Base-by-base conservation (phyloP, 805 yeast species). In the Spathaspora boniae region DNA sequence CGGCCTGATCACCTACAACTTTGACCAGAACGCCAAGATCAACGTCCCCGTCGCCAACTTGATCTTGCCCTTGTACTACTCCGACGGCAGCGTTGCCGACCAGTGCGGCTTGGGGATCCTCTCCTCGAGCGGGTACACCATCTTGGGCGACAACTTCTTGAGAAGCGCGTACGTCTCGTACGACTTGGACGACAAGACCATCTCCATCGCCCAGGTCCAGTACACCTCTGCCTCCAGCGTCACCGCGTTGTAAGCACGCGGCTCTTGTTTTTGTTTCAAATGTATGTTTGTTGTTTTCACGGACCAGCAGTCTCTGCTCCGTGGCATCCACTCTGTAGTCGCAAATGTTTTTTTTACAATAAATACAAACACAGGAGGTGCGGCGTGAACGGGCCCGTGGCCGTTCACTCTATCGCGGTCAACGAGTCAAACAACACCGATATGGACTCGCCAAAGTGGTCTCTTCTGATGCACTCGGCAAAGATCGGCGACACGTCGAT, bases 391-490 rank as follows among this genome's bases (percentile, higher is more conserved):
- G n/a, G 25, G 25, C 11, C n/a, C 11, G 4, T 23, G 26, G n/a
- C 26, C 6, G 2, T 14, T 40, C 54, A 66, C 44, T 67, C 72
- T 18, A 65, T 56, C 28, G 77, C 76, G 31, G 89, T 84, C 45
- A 88, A 72, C 33, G 94, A 87, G 60, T 89, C 96, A 58, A 91
- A 89, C 50, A 89, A 68, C 15, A 89, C 95, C 26, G 96, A 86
- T 43, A 91, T 89, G 50, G 94, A 83, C 68, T 91, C 98, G 59
- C 98, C 99, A 52, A 91, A 89, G 61, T 93, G 99, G 58, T 93
- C 96, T 69, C 99, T 84, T 68, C 99, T 82, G 43, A 93, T 91
- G 63, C 98, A 93, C 69, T 93, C 99, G 23, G 98, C 98, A 55
- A 93, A 85, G 36, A 93, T 88, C 14, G 95, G 84, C 42, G 96